phyloP scores from a whole-genome alignment of 1,139 yeast species.

The Scheffersomyces illinoinensis region DNA sequence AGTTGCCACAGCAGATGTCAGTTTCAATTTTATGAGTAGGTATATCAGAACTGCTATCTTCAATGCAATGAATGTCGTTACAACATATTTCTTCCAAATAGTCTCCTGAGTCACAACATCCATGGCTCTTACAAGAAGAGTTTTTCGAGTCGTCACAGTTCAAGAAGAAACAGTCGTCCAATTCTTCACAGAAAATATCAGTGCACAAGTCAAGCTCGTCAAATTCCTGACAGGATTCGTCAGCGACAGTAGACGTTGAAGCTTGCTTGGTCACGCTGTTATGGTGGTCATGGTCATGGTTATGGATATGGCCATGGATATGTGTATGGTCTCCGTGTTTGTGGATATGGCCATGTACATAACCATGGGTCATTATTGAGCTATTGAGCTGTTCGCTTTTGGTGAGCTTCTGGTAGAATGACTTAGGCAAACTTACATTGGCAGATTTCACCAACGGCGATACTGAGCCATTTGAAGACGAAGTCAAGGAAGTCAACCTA shows the following conservation, averaged over 20 bases:
- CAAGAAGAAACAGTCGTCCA: slow-evolving; percentile 46
- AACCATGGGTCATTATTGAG: slow-evolving; percentile 42
- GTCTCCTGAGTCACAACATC: not conserved
- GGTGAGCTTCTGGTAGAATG: not conserved
- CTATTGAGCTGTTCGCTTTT: not conserved
- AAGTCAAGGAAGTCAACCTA: too few relatives aligned
- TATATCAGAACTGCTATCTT: not conserved
- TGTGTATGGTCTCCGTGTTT: slow-evolving; percentile 64
- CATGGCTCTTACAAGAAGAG: not conserved
- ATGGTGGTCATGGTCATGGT: slow-evolving; percentile 37
- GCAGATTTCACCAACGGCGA: not conserved
- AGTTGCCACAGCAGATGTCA: slow-evolving; percentile 15
- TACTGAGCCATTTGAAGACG: not conserved
- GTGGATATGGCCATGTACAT: slow-evolving; percentile 70
- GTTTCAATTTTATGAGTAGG: slow-evolving; percentile 1
- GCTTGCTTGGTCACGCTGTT: slow-evolving; percentile 3
- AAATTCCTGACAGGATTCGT: slow-evolving; percentile 26
- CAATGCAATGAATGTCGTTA: slow-evolving; percentile 2
- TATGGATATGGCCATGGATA: slow-evolving; percentile 70
- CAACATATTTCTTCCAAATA: not conserved
- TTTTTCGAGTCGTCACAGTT: slow-evolving; percentile 29
- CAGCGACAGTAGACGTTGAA: slow-evolving; percentile 1
- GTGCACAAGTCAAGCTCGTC: slow-evolving; percentile 39
- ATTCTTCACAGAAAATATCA: slow-evolving; percentile 45
- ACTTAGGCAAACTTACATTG: not conserved